Base-by-base conservation (phyloP, 164 flowering plant species). In the Dillenia turbinata region DNA sequence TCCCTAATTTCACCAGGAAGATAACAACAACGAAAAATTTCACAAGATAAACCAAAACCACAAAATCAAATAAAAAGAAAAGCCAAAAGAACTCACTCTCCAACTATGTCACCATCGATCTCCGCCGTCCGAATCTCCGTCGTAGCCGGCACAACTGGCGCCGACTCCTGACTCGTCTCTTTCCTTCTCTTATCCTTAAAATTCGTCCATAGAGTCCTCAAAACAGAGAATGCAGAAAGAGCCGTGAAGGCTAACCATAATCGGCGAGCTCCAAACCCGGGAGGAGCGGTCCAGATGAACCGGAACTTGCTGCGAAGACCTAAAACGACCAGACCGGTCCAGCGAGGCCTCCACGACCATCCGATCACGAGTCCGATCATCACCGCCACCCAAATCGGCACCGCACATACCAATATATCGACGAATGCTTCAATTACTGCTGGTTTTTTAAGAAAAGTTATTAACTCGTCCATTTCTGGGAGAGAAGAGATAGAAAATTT, bases 271-370 rank as follows among this genome's bases (percentile, higher is more conserved):
- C 94, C 93, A 47, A 90, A 78, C 0, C 91, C 92, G 0, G 94
- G 90, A 14, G 94, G 92, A 51, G 82, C 88, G 1, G 91, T 83
- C 94, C 92, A 87, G 43, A 78, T 54, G 69, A 90, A 86, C 26
- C 96, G 73, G 59, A 86, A 70, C 79, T 73, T 82, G 76, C 81
- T 70, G 1, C 94, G 84, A 49, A 90, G 69, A 45, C 96, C 96
- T 9, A 90, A 76, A 45, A 70, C 85, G 16, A 90, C 54, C 40
- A 90, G 62, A 16, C 96, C 89, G 12, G 90, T 90, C 92, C 93
- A 90, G 8, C 99, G 66, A 0, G 99, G 99, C 52, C 88, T 73
- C 99, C 99, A 94, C 0, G 99, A 89, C 96, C 99, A 94, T 9
- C 99, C 99, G 70, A 94, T 94, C 10, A 91, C 66, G 47, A 94